phyloP scores from a whole-genome alignment of 179 eudicot genomes.

The Beta lomatogona region DNA sequence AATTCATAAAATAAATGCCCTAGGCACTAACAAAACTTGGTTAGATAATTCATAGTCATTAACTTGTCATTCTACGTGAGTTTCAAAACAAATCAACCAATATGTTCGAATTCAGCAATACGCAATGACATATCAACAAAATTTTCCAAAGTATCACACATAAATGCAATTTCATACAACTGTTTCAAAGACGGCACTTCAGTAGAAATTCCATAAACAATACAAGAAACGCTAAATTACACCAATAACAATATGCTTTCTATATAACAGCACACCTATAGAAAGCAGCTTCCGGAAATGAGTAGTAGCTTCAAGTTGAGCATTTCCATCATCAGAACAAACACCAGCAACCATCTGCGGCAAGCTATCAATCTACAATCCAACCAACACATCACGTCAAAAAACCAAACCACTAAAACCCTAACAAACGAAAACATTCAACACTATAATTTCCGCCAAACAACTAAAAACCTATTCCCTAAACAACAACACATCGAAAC shows the following conservation, averaged over 20 bases:
- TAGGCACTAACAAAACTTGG: no score
- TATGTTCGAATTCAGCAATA: not conserved
- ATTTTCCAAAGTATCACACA: no score
- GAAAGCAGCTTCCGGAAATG: slow-evolving; percentile 39
- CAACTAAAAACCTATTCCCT: not conserved
- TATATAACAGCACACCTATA: slow-evolving; percentile 23
- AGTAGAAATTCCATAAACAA: no score
- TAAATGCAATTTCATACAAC: not conserved
- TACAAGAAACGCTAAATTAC: no score
- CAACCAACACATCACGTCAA: not conserved
- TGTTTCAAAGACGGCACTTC: not conserved
- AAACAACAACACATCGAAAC: not conserved
- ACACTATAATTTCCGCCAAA: no score
- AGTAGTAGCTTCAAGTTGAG: slow-evolving; percentile 35
- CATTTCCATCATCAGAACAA: slow-evolving; percentile 27
- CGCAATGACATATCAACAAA: no score
- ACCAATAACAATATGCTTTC: not conserved
- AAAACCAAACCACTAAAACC: not conserved
- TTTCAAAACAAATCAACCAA: not conserved
- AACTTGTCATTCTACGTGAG: not conserved
- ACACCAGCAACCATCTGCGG: slow-evolving; percentile 39
- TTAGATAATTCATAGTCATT: not conserved
- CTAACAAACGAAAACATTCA: no score
- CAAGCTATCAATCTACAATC: slow-evolving; percentile 32
- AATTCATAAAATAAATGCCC: not conserved